phyloP scores from a whole-genome alignment of 768 basidiomycete genomes.

The Xerocomus potaroensis region DNA sequence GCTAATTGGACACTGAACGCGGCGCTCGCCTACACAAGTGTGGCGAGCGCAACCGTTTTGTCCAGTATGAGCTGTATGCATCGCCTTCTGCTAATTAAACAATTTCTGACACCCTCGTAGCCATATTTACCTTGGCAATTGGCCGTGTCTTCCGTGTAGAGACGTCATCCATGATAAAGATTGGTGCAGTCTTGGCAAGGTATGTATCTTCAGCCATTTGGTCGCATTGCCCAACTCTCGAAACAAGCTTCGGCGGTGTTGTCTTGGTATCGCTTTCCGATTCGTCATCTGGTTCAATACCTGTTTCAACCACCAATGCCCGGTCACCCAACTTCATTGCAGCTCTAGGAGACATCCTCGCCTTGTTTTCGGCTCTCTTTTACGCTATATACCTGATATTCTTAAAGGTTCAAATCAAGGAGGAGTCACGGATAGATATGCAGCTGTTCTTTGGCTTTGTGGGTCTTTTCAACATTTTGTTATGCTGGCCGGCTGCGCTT shows the following conservation, averaged over 20 bases:
- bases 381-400: constrained; percentile 88
- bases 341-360: constrained; percentile 72
- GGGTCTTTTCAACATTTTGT: constrained; percentile 76
- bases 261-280: constrained; percentile 88
- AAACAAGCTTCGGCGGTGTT: constrained; percentile 71
- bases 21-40: constrained; percentile 80
- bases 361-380: constrained; percentile 80
- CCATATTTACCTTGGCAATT: constrained; percentile 88
- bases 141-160: constrained; percentile 85
- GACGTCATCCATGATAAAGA: constrained; percentile 63
- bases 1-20: constrained; percentile 93
- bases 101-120: constrained; percentile 35
- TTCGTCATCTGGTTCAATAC: constrained; percentile 34
- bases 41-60: constrained; percentile 90
- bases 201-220: constrained; percentile 28
- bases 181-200: constrained; percentile 78
- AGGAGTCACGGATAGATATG: constrained; percentile 86
- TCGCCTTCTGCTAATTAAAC: background rate
- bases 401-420: constrained; percentile 80
- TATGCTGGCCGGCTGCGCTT: constrained; percentile 73
- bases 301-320: constrained; percentile 7
- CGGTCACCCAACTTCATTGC: constrained; percentile 23
- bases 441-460: constrained; percentile 94
- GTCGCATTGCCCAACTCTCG: constrained; percentile 1
- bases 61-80: constrained; percentile 82